These are phyloP conservation scores for Calonectria honghensis DNA, from an alignment of 2,329 filamentous ascomycete genomes.

Conservation along the genomic window DNA sequence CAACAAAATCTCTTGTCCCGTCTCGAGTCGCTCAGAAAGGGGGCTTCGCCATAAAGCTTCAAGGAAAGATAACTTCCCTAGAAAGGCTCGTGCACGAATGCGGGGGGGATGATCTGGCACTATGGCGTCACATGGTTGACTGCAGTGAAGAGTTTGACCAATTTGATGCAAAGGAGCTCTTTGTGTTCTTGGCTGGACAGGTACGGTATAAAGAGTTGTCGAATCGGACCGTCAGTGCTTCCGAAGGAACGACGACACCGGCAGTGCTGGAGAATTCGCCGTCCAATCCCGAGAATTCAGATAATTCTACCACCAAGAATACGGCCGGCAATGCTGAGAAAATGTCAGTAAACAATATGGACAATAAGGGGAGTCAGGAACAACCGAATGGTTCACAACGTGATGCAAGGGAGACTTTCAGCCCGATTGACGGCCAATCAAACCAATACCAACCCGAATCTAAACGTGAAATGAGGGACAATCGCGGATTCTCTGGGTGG, in stretches of 20 bases:
- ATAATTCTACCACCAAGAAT: neutral
- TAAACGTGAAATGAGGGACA: too few species aligned
- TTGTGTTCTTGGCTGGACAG: neutral
- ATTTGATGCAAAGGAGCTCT: neutral
- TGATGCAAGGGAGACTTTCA: neutral
- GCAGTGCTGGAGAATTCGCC: neutral
- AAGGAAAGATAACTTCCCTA: conserved; percentile 9
- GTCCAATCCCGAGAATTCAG: neutral
- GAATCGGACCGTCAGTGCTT: neutral
- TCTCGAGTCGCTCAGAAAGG: neutral
- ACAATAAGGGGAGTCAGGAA: neutral
- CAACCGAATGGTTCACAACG: too few species aligned
- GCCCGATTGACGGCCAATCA: neutral
- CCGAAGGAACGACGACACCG: neutral
- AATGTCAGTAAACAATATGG: neutral
- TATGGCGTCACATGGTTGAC: neutral
- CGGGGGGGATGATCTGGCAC: neutral
- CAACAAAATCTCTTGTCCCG: neutral
- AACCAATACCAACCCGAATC: neutral
- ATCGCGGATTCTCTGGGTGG: neutral
- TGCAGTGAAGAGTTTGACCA: neutral
- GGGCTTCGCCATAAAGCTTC: neutral
- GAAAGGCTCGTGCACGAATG: neutral
- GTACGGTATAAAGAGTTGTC: neutral
- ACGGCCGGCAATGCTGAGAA: neutral